Evolutionary conservation across 2,329 filamentous ascomycete species (phyloP), one percentile per base, ranked within the genome.

Genomic region (Botrytis aclada): DNA sequence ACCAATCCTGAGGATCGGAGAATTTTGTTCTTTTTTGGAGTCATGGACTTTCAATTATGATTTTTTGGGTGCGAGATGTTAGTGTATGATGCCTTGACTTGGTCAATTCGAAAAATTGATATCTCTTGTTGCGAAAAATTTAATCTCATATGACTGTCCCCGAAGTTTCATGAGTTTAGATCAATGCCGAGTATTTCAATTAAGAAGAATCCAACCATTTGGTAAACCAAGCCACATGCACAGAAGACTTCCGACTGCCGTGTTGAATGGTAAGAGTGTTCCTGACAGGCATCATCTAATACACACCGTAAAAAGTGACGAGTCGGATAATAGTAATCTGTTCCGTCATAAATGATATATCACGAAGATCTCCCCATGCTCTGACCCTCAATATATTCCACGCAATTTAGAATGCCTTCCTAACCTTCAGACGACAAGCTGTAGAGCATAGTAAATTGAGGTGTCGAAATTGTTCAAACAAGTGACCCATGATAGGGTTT

Each of bases 301-400:
- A 65, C 43, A 65, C 20, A 34, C 63, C n/a, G 61, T 64, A 34
- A 14, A n/a, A 65, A 65, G 25, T 65, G 43, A 65, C 43, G 6
- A 65, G 65, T 43, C n/a, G 39, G 61, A 64, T 29, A 64, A 32
- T 22, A 14, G 18, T 29, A 22, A 29, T 22, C 32, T 18, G 20
- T 32, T 64, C 43, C 39, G n/a, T 64, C 65, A 69, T 22, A 41
- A 32, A 41, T 56, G 51, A 69, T 56, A 37, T 41, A 32, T 69
- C 47, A 56, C 20, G 39, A 25, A 41, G 9, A 20, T 14, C 6
- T 47, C 51, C 25, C 18, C 65, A 69, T n/a, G 34, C 54, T 41
- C n/a, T 69, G 6, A 41, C 37, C 65, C 45, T 29, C 47, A 39
- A 56, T 34, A 67, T 41, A 22, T 37, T 20, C 47, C 29, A 67